A percentile compares a stretch with the other conserved stretches of the same genome.
Evolutionary conservation across 1,139 yeast genomes (phyloP).

Genomic region (Nakaseomyces nivariensis): DNA sequence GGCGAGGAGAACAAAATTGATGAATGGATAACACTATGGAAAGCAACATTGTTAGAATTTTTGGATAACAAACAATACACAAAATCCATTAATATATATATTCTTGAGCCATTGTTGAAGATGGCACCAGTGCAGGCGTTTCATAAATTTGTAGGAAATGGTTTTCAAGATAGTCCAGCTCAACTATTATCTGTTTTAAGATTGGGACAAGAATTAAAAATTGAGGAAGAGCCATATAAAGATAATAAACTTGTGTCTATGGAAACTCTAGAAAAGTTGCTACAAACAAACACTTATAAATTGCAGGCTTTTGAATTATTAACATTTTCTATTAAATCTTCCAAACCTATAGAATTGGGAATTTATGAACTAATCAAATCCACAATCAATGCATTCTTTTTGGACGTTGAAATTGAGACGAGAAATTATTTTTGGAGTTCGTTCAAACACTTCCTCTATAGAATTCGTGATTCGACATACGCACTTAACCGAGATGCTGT

Average conservation of each 20-base stretch:
- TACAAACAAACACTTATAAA: constrained; percentile 42
- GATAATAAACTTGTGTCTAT: constrained; percentile 32
- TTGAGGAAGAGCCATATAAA: constrained; percentile 44
- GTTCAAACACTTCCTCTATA: constrained; percentile 47
- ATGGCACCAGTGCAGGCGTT: constrained; percentile 36
- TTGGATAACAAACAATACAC: constrained; percentile 29
- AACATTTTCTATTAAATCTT: constrained; percentile 50
- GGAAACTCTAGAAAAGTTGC: constrained; percentile 32
- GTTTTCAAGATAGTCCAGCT: constrained; percentile 29
- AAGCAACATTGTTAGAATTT: constrained; percentile 32
- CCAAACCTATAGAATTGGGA: constrained; percentile 41
- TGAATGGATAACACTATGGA: constrained; percentile 50
- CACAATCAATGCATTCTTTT: constrained; percentile 41
- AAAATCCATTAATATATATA: constrained; percentile 45
- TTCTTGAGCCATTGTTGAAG: constrained; percentile 55
- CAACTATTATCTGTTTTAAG: constrained; percentile 47
- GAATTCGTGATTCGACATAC: constrained; percentile 61
- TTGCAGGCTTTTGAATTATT: constrained; percentile 51
- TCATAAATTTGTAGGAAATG: constrained; percentile 32
- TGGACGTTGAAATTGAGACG: constrained; percentile 56
- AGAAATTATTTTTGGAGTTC: constrained; percentile 55
- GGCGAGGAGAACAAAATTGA: constrained; percentile 16
- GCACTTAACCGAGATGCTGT: constrained; percentile 41
- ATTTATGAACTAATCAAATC: constrained; percentile 37
- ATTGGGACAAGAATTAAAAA: constrained; percentile 53